Conservation (phyloP, 2,329 filamentous ascomycete species). For the Pestalotiopsis sp. region DNA sequence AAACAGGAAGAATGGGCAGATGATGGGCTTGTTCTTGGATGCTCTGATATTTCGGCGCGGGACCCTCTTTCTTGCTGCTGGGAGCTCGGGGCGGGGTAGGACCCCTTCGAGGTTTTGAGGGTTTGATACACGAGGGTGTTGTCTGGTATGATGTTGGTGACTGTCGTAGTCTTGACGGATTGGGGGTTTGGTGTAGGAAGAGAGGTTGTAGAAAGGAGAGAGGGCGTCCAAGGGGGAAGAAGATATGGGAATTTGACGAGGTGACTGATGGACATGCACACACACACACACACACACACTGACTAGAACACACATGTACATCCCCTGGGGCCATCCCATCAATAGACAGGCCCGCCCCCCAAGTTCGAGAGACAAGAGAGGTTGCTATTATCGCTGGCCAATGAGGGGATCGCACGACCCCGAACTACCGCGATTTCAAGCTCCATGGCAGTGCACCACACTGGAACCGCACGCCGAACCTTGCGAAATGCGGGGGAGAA, state of each 20-base stretch:
- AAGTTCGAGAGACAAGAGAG: neutral
- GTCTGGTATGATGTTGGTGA: neutral
- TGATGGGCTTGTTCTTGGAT: neutral
- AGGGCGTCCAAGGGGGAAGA: neutral
- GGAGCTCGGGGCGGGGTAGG: neutral
- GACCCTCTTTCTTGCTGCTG: neutral
- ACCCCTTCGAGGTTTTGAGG: neutral
- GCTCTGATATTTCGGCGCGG: conserved; percentile 1
- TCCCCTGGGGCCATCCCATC: neutral
- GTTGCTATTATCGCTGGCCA: conserved; percentile 6
- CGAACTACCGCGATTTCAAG: neutral
- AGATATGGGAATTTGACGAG: neutral
- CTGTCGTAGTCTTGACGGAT: neutral
- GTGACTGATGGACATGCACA: neutral
- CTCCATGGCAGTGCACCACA: neutral
- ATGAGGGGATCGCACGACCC: neutral
- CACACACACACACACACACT: neutral
- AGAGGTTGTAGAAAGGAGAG: neutral
- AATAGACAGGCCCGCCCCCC: neutral
- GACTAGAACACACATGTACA: neutral
- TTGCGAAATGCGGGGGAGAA: conserved; percentile 5
- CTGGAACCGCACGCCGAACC: neutral
- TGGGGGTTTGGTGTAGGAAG: neutral
- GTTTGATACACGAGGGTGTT: neutral
- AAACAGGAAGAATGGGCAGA: neutral